Evolutionary conservation across 1,284 basidiomycete species (phyloP), one percentile per base, ranked within the genome.

Genomic region (Apiotrichum domesticum): DNA sequence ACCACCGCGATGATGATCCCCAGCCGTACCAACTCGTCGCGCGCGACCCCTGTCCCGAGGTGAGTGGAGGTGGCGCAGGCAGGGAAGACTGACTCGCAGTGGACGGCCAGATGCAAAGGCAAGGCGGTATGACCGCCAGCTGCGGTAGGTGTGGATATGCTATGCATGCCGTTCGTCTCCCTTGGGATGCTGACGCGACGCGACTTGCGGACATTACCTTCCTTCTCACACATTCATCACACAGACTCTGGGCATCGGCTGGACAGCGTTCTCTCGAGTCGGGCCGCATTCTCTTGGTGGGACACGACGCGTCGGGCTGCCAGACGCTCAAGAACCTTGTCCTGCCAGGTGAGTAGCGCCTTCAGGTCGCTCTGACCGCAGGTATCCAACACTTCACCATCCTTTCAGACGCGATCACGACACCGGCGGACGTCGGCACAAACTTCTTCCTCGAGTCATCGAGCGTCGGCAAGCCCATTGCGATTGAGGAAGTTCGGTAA

Each of bases 261-360:
- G 96, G 95, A 2, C 95, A 98, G 76, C 79, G 81, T n/a, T 90
- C 91, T 0, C 85, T 98, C 52, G 93, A 98, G 74, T 82, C 84
- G 3, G 83, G 91, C 7, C 83, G 87, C 53, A 81, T 97, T 48
- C 83, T 98, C 32, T 84, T 96, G 62, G 74, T 96, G 51, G 87
- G 87, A 35, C 86, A 81, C 6, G 85, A 86, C 43, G 88, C 90
- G 1, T 88, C 91, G 1, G 85, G 88, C 1, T 87, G 88, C 35
- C 87, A 89, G 56, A 84, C 90, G 60, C 81, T 97, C 63, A 97
- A 98, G 81, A 97, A 97, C 72, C 85, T 98, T 60, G 90, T 97
- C 35, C 84, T 98, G 9, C 94, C 95, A 3, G 95, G 79, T 79
- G 7, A 53, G 74, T 55, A 43, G 10, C 2, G 33, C 11, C 1